Percentiles rank a stretch among this genome's conserved stretches.
phyloP scores from a whole-genome alignment of 164 flowering plant genomes.

The Annona squamosa region DNA sequence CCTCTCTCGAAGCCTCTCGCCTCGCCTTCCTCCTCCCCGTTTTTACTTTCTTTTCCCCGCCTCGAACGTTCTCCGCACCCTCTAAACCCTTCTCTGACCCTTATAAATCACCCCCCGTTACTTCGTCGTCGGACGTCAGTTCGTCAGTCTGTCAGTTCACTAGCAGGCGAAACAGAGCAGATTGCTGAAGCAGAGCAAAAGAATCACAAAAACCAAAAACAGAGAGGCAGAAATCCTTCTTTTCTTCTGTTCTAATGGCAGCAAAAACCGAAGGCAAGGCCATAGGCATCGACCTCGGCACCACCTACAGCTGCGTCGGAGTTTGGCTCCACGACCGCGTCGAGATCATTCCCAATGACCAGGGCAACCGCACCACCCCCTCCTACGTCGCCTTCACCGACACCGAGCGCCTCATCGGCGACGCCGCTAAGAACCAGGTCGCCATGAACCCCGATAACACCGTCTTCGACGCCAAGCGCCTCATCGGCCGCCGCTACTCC shows the following conservation, averaged over 20 bases:
- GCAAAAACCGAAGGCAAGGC: slow-evolving; percentile 20
- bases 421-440: slow-evolving; percentile 33
- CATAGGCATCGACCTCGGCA: slow-evolving; percentile 28
- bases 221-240: too few relatives aligned
- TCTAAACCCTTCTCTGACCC: not conserved
- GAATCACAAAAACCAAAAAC: not conserved
- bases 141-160: not conserved
- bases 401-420: slow-evolving; percentile 31
- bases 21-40: slow-evolving; percentile 7
- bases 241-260: slow-evolving; percentile 8
- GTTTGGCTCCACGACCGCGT: slow-evolving; percentile 30
- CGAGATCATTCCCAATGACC: slow-evolving; percentile 33
- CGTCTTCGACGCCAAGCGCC: slow-evolving; percentile 23
- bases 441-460: slow-evolving; percentile 32
- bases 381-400: slow-evolving; percentile 37
- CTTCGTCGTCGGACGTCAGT: too few relatives aligned
- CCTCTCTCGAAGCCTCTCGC: not conserved
- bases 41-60: too few relatives aligned
- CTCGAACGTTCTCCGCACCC: not conserved
- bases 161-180: not conserved
- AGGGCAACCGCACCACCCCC: slow-evolving; percentile 33
- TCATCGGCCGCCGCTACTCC: slow-evolving; percentile 7
- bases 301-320: slow-evolving; percentile 32
- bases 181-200: not conserved
- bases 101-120: not conserved